Base-by-base conservation (phyloP, 2,329 filamentous ascomycete species). In the Colletotrichum scovillei region DNA sequence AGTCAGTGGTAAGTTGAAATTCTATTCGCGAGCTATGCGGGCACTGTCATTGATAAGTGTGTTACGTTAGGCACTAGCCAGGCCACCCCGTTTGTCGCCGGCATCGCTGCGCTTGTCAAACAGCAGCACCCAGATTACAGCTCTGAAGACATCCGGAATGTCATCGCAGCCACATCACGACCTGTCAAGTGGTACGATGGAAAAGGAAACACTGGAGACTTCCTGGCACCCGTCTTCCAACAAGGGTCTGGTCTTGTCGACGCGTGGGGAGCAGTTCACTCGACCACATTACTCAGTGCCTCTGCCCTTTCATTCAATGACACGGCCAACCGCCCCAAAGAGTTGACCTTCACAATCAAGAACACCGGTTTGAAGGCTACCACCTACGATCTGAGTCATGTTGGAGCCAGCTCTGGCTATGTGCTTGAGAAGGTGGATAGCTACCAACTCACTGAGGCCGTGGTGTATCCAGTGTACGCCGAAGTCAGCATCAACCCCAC, bases 51-150 rank as follows among this genome's bases (percentile, higher is more conserved):
- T 59, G 9, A 59, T n/a, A 22, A 19, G 3, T 38, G 5, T 30
- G 8, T 7, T n/a, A 8, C n/a, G 19, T 55, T 12, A 72, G 86
- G 86, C 38, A 88, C 86, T 1, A 86, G 84, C 2, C 87, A 88
- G 84, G 78, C 85, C 5, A 80, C 81, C 46, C 85, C 85, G 5
- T 81, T 84, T 46, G 78, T 81, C 4, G 83, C 85, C n/a, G 85
- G 81, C 42, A 77, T 80, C 46, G 76, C 78, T 58, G 81, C 80
- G 35, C 77, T 83, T 5, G 55, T 73, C 22, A 70, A 62, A 22
- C 66, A 73, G 46, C 71, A 53, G 2, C 75, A 66, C 24, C 78
- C 78, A 8, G 76, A 66, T 46, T 74, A 72, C 63, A 70, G 35
- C 22, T 76, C 73, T 63, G 75, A 64, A 63, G 75, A 74, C 12